Evolutionary conservation across 2,329 filamentous ascomycete species (phyloP).

Genomic region (Didymella sp.): DNA sequence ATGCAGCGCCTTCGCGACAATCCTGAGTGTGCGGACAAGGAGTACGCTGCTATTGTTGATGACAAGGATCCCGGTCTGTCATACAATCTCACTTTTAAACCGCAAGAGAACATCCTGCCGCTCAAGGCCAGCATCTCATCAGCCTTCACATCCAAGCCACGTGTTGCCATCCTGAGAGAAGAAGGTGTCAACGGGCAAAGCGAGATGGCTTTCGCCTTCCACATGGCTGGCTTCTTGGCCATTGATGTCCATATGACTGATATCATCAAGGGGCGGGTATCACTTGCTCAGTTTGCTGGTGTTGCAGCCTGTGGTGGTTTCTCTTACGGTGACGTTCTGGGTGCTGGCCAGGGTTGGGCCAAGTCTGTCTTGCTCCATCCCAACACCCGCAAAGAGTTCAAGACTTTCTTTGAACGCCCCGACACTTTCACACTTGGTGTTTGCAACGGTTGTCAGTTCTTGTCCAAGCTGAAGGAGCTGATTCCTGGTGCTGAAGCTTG

Average conservation of each 20-base stretch:
- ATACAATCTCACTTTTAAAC: slow-evolving; percentile 82
- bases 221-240: slow-evolving; percentile 85
- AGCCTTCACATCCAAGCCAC: slow-evolving; percentile 68
- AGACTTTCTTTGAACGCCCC: slow-evolving; percentile 81
- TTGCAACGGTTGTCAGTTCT: slow-evolving; percentile 97
- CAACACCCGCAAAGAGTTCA: slow-evolving; percentile 77
- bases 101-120: slow-evolving; percentile 77
- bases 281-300: slow-evolving; percentile 82
- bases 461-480: slow-evolving; percentile 79
- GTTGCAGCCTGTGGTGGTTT: slow-evolving; percentile 96
- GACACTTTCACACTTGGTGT: slow-evolving; percentile 94
- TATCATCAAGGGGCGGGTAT: slow-evolving; percentile 77
- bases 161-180: slow-evolving; percentile 91
- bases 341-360: slow-evolving; percentile 96
- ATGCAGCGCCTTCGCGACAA: slow-evolving; percentile 94
- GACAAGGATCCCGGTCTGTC: slow-evolving; percentile 80
- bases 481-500: slow-evolving; percentile 84
- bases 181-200: slow-evolving; percentile 94
- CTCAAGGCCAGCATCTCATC: slow-evolving; percentile 68
- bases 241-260: slow-evolving; percentile 98
- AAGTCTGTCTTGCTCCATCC: slow-evolving; percentile 88
- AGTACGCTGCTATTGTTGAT: slow-evolving; percentile 78
- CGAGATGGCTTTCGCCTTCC: slow-evolving; percentile 98
- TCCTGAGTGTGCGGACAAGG: slow-evolving; percentile 81
- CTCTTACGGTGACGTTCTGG: slow-evolving; percentile 90